Evolutionary conservation across 2,329 filamentous ascomycete species (phyloP).

Genomic region (Aphanoascus verrucosus): DNA sequence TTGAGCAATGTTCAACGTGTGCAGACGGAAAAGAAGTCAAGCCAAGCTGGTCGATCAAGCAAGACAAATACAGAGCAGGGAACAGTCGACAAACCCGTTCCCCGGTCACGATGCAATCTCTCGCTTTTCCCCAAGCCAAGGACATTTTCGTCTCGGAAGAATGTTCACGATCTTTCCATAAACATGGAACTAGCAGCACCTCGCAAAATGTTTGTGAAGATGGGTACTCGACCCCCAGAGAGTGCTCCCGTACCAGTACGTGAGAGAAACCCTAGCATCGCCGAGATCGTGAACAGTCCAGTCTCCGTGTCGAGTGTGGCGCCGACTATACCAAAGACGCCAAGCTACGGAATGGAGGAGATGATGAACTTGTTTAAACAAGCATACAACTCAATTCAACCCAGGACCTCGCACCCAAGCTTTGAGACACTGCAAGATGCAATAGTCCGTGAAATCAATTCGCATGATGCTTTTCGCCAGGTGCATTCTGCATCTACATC

Average conservation of each 20-base stretch:
- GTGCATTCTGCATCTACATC: conserved; percentile 10
- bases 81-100: neutral
- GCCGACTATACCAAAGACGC: conserved; percentile 19
- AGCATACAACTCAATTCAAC: conserved; percentile 26
- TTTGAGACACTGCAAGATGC: conserved; percentile 35
- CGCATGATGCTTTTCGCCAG: conserved; percentile 32
- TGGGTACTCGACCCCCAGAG: conserved; percentile 25
- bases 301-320: conserved; percentile 24
- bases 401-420: conserved; percentile 26
- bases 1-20: neutral
- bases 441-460: conserved; percentile 37
- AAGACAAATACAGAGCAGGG: neutral
- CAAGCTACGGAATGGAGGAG: conserved; percentile 28
- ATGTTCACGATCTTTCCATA: conserved; percentile 33
- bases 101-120: neutral
- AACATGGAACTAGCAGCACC: conserved; percentile 30
- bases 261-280: conserved; percentile 27
- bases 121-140: neutral
- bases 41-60: neutral
- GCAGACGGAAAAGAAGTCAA: neutral
- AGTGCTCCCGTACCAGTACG: conserved; percentile 12
- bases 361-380: conserved; percentile 35
- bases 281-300: conserved; percentile 34
- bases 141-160: conserved; percentile 23
- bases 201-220: conserved; percentile 24